A percentile compares a stretch with the other conserved stretches of the same genome.
phyloP scores from a whole-genome alignment of 2,329 filamentous ascomycete genomes.

The Geosmithia putterillii region DNA sequence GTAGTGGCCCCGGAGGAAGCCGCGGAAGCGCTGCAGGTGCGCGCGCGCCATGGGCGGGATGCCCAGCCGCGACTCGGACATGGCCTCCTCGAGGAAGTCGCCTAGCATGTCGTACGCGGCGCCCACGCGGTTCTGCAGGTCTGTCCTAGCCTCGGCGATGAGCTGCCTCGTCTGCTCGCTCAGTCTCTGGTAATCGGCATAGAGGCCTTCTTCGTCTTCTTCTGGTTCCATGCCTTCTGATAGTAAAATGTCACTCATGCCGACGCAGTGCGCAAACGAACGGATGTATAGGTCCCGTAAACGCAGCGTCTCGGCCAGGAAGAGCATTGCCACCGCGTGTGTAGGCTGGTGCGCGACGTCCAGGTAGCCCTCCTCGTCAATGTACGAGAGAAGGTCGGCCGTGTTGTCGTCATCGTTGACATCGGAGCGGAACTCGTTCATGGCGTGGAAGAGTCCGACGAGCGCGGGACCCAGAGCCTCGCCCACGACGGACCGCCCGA shows the following conservation, averaged over 20 bases:
- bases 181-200: constrained; percentile 23
- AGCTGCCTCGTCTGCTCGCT: constrained; percentile 47
- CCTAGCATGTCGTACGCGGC: constrained; percentile 45
- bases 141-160: constrained; percentile 47
- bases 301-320: constrained; percentile 54
- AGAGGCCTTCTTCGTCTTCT: too few species aligned
- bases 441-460: constrained; percentile 49
- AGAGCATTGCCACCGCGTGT: constrained; percentile 56
- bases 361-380: constrained; percentile 58
- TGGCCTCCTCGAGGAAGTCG: constrained; percentile 60
- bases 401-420: constrained; percentile 37
- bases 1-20: constrained; percentile 56
- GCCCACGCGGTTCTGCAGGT: constrained; percentile 52
- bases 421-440: constrained; percentile 46
- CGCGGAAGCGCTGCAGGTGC: constrained; percentile 62
- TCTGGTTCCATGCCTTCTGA: too few species aligned
- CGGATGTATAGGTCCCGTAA: constrained; percentile 56
- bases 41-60: constrained; percentile 45
- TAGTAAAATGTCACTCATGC: constrained; percentile 58
- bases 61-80: constrained; percentile 54
- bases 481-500: constrained; percentile 55
- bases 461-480: constrained; percentile 51
- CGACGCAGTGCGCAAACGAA: constrained; percentile 66
- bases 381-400: constrained; percentile 50
- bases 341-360: constrained; percentile 53